Base-by-base conservation (phyloP, 495 filamentous ascomycete genomes). In the Aspergillus coremiiformis region DNA sequence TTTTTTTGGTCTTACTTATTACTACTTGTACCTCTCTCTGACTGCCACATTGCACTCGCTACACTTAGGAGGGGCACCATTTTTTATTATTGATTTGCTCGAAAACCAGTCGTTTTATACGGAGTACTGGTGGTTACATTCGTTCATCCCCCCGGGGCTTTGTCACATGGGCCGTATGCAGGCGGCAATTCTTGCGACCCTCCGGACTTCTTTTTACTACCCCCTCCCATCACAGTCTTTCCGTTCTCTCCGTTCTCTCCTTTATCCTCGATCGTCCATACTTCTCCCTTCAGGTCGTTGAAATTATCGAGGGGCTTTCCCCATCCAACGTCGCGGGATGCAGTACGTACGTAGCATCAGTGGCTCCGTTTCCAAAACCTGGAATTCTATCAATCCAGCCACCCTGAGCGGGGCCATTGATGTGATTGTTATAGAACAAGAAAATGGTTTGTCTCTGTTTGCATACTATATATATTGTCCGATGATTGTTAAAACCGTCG, bases 331-430 rank as follows among this genome's bases (percentile, higher is more conserved):
- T 57, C 57, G 57, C 64, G 68, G 58, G 44, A 98, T 98, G 93
- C 90, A 98, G 77, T 97, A 97, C 87, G 92, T 97, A 58, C 81
- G 93, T 47, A 95, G 89, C 70, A 83, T 96, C 60, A 90, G 89
- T 66, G 90, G 92, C 62, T 94, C 93, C 30, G 90, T 97, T 58
- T 95, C 90, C 32, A 95, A 94, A 74, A 93, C 93, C 64, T 99
- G 93, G 93, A 97, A 97, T 68, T 95, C 90, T 5, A 96, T 99
- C 76, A 99, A 99, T 68, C 93, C 94, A 30, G 90, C 93, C 23
- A 99, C 93, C 19, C 77, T 97, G 47, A 95, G 89, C 71, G 94
- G 93, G 55, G 93, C 93, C 57, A 96, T 99, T 70, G 93, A 99
- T 73, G 93, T 99, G 52, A 95, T 99, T 57, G 94, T 99, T 24